Percentiles rank a stretch among this genome's conserved stretches.
phyloP scores from a whole-genome alignment of 441 rosid species.

The Jatropha multifida region DNA sequence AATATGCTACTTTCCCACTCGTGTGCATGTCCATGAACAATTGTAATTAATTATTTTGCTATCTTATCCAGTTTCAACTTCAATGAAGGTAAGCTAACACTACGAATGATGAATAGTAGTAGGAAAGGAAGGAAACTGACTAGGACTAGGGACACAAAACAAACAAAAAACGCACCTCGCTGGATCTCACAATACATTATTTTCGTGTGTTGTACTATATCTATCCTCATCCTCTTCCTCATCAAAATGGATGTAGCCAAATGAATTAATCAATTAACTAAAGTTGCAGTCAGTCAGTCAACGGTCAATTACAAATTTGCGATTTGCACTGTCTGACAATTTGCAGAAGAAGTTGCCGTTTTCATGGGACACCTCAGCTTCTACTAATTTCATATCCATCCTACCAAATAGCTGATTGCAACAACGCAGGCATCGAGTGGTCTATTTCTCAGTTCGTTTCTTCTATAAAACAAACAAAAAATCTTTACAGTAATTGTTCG shows the following conservation, averaged over 20 bases:
- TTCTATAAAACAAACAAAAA: no score
- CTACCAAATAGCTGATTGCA: background rate
- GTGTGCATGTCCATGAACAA: background rate
- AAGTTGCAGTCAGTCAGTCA: background rate
- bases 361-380: slow-evolving; percentile 18
- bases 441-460: background rate
- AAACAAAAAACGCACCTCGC: background rate
- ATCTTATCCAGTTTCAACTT: background rate
- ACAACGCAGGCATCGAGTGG: background rate
- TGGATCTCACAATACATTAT: background rate
- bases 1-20: background rate
- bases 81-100: background rate
- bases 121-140: no score
- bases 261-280: background rate
- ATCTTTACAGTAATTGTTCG: no score
- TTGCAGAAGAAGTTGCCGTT: background rate
- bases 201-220: no score
- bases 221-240: no score
- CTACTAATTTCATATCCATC: background rate
- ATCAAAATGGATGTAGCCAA: background rate
- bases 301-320: background rate
- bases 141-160: background rate
- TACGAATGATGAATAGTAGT: no score
- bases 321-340: background rate
- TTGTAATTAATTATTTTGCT: no score